A percentile compares a stretch with the other conserved stretches of the same genome.
Conservation (phyloP, 805 yeast genomes). For the Blastobotrys attinorum region DNA sequence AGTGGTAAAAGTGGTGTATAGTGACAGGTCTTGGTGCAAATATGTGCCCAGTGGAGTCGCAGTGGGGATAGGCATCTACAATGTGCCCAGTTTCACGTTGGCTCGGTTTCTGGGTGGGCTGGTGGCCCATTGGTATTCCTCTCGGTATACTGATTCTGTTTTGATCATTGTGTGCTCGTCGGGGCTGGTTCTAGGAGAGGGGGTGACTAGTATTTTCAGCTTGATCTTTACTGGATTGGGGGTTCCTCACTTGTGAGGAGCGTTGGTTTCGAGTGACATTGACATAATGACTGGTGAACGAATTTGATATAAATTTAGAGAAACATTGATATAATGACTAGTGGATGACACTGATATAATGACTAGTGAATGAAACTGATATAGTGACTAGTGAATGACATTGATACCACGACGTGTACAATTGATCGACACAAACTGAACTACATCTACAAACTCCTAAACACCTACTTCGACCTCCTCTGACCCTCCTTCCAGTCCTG, state of each 20-base stretch:
- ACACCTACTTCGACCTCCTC: too few species aligned
- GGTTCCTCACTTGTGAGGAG: constrained; percentile 49
- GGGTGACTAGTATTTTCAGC: constrained; percentile 73
- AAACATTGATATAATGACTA: too few species aligned
- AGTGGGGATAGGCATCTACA: constrained; percentile 93
- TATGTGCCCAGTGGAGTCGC: constrained; percentile 93
- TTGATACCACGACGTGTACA: too few species aligned
- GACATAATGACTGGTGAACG: too few species aligned
- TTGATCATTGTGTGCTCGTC: constrained; percentile 80
- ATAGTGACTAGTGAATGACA: constrained; percentile 5
- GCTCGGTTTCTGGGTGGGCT: constrained; percentile 91
- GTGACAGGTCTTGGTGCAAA: constrained; percentile 23
- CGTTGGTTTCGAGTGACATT: too few species aligned
- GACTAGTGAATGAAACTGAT: constrained; percentile 7
- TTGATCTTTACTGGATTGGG: constrained; percentile 68
- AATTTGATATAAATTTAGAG: too few species aligned
- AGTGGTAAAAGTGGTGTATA: constrained; percentile 35
- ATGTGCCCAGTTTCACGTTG: constrained; percentile 85
- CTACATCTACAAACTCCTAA: too few species aligned
- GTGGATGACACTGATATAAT: too few species aligned
- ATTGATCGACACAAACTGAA: too few species aligned
- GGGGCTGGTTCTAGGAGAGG: constrained; percentile 92
- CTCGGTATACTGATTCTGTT: constrained; percentile 45
- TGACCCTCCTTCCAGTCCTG: constrained; percentile 39
- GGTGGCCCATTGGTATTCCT: constrained; percentile 33